Evolutionary conservation across 2,329 filamentous ascomycete genomes (phyloP), one percentile per base, ranked within the genome.

Genomic region (Hymenoscyphus fraxineus): DNA sequence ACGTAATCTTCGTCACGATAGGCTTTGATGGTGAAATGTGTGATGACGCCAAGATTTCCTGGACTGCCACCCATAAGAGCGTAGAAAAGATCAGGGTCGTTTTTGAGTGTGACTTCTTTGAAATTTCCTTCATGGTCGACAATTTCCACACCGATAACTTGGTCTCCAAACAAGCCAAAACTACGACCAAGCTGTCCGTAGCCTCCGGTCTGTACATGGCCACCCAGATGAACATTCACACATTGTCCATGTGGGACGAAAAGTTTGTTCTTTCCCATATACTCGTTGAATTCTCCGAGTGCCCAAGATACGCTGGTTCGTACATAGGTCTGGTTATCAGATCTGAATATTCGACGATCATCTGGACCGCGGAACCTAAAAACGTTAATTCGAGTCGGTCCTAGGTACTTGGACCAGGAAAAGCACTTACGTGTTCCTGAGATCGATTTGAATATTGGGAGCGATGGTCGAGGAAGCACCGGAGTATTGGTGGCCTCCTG

Each of bases 401-500:
- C 27, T 27, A 27, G 27, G 27, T 27, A 27, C 27, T 27, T 27
- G 27, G 27, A 27, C 27, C 27, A 27, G 27, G 27, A 27, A 27
- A 27, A 3, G 27, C 3, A 27, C 27, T 27, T 27, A 27, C 0
- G 78, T 78, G 40, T 75, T 72, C 66, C 76, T 73, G 1, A 82
- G 74, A 60, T 82, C 80, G 16, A 83, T 68, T 65, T 81, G 80
- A 61, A 83, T 82, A 59, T 80, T 80, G 0, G 74, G 73, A 3
- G 73, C 76, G 31, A 74, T 70, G 0, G 80, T 81, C 0, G 80
- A 82, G 0, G 77, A 82, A 13, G 81, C 80, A 22, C 81, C 81
- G 60, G 78, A 80, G 68, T 83, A 83, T 66, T 82, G 80, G 62
- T 83, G 81, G 0, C 81, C 81, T 0, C 81, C 81, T 1, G 75